Evolutionary conservation across 306 rosid species (phyloP).

Genomic region (Acacia melanoxylon): DNA sequence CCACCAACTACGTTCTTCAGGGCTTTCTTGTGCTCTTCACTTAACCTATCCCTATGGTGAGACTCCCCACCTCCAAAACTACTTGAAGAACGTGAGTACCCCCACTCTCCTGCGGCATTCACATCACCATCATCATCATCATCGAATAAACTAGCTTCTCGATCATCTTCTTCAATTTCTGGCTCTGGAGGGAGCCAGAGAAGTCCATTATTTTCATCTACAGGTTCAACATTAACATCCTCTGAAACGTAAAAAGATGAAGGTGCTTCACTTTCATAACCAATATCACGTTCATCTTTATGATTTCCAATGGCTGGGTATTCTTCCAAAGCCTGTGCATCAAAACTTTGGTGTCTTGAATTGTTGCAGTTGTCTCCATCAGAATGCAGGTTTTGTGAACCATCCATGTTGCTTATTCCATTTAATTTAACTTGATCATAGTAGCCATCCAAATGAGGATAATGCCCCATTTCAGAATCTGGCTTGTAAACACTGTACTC

Average conservation of each 20-base stretch:
- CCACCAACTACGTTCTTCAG: constrained; percentile 92
- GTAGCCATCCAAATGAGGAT: constrained; percentile 56
- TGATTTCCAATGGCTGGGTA: constrained; percentile 34
- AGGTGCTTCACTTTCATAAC: constrained; percentile 68
- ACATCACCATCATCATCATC: constrained; percentile 63
- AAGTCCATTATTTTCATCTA: constrained; percentile 89
- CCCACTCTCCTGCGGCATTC: constrained; percentile 78
- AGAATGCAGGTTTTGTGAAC: constrained; percentile 51
- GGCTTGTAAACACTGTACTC: constrained; percentile 58
- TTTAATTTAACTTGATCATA: constrained; percentile 57
- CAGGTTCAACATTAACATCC: constrained; percentile 66
- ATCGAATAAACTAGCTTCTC: constrained; percentile 59
- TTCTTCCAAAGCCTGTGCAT: constrained; percentile 54
- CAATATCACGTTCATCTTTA: constrained; percentile 59
- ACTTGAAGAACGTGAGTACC: constrained; percentile 60
- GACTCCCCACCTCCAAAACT: constrained; percentile 88
- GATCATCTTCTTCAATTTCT: constrained; percentile 92
- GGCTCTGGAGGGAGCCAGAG: constrained; percentile 99
- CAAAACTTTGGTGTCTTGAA: constrained; percentile 48
- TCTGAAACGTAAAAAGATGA: constrained; percentile 59
- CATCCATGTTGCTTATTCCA: constrained; percentile 52
- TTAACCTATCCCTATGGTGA: constrained; percentile 68
- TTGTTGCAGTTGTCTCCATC: constrained; percentile 51
- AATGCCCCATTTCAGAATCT: constrained; percentile 56
- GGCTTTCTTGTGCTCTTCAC: constrained; percentile 79